A percentile compares a stretch with the other conserved stretches of the same genome.
Evolutionary conservation across 176 grass and related monocot species (phyloP).

Genomic region (Oryza meridionalis): DNA sequence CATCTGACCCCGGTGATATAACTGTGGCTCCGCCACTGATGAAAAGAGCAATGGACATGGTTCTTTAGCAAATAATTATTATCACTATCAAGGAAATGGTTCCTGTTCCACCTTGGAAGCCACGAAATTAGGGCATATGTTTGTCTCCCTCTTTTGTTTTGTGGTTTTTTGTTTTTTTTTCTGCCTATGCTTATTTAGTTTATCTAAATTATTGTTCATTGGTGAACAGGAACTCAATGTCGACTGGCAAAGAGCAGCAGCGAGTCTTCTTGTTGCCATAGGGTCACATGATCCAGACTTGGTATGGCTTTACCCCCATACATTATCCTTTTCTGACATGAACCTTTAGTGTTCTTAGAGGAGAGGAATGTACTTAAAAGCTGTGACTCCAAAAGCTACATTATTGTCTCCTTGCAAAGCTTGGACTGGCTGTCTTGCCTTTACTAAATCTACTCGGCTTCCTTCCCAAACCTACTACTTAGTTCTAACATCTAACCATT

Average conservation of each 20-base stretch:
- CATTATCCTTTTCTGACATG: constrained; percentile 1
- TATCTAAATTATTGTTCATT: constrained; percentile 39
- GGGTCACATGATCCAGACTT: constrained; percentile 87
- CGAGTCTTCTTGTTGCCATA: constrained; percentile 87
- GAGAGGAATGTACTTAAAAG: too few relatives aligned
- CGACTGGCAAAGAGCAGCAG: constrained; percentile 97
- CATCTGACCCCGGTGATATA: too few relatives aligned
- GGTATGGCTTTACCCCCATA: constrained; percentile 49
- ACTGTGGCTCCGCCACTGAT: too few relatives aligned
- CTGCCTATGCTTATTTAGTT: constrained; percentile 24
- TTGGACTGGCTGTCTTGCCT: not conserved
- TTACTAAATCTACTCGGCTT: not conserved
- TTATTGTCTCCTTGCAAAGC: not conserved
- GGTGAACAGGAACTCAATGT: constrained; percentile 71
- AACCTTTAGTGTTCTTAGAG: not conserved
- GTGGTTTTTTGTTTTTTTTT: constrained; percentile 24
- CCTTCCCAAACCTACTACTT: not conserved
- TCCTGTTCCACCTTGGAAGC: not conserved
- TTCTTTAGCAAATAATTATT: not conserved
- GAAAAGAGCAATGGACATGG: not conserved
- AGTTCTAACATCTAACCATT: too few relatives aligned
- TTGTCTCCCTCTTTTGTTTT: not conserved
- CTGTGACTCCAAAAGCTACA: not conserved
- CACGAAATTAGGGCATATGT: not conserved
- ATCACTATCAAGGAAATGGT: not conserved